Percentiles rank a stretch among this genome's conserved stretches.
These are phyloP conservation scores for Fusarium hostae DNA, from an alignment of 2,329 filamentous ascomycete genomes.

Conservation along the genomic window DNA sequence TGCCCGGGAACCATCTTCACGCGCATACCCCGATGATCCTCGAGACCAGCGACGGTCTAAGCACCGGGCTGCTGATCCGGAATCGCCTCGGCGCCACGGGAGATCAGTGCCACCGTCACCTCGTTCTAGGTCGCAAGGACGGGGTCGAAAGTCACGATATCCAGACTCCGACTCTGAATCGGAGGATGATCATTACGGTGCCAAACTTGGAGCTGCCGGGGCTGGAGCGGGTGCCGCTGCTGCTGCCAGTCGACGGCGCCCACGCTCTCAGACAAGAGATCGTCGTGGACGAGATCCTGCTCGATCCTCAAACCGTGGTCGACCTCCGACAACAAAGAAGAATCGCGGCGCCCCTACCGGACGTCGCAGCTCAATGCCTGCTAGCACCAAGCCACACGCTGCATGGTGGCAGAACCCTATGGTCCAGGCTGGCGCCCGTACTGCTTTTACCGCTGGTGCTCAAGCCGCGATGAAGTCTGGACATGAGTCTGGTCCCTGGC, in stretches of 20 bases:
- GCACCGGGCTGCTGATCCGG: conserved; percentile 13
- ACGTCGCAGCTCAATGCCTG: conserved; percentile 51
- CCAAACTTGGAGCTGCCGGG: conserved; percentile 6
- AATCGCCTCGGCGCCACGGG: conserved; percentile 33
- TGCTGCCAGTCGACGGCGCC: conserved; percentile 28
- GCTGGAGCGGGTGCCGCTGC: conserved; percentile 17
- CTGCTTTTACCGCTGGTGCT: conserved; percentile 60
- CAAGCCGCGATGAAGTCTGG: conserved; percentile 60
- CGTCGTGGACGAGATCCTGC: conserved; percentile 16
- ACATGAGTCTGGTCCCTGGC: conserved; percentile 58
- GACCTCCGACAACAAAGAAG: conserved; percentile 36
- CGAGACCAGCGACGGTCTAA: conserved; percentile 9
- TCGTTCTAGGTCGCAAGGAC: conserved; percentile 28
- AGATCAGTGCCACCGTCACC: conserved; percentile 18
- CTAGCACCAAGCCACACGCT: conserved; percentile 36
- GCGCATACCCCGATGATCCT: conserved; percentile 3
- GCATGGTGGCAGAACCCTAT: conserved; percentile 54
- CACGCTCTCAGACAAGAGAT: conserved; percentile 41
- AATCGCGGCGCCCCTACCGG: conserved; percentile 28
- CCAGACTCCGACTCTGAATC: conserved; percentile 34
- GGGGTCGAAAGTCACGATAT: conserved; percentile 24
- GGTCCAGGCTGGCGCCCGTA: conserved; percentile 56
- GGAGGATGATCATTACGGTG: conserved; percentile 25
- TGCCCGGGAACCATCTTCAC: conserved; percentile 1
- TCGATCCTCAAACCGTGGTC: conserved; percentile 39